These are phyloP conservation scores for Pneumocystis wakefieldiae DNA, from an alignment of 1,139 yeast species.

Conservation along the genomic window DNA sequence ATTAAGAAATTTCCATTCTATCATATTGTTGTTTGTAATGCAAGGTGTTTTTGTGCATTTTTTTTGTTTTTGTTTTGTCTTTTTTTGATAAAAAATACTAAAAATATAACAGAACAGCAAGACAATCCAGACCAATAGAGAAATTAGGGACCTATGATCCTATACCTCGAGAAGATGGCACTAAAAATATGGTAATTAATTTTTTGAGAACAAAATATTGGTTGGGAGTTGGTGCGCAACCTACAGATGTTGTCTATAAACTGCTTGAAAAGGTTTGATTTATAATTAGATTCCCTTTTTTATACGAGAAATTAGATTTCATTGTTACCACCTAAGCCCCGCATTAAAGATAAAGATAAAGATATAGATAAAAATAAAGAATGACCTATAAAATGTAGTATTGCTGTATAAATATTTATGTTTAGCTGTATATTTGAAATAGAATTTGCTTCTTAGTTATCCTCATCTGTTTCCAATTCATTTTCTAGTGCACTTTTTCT, in stretches of 20 bases:
- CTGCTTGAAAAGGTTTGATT: conserved; percentile 47
- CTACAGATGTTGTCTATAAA: conserved; percentile 66
- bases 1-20: conserved; percentile 75
- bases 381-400: neutral
- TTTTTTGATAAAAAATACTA: neutral
- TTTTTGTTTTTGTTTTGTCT: neutral
- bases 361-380: neutral
- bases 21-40: conserved; percentile 79
- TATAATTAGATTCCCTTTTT: neutral
- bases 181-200: conserved; percentile 73
- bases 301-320: neutral
- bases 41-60: conserved; percentile 24
- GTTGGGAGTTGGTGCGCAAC: conserved; percentile 98
- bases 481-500: conserved; percentile 22
- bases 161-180: conserved; percentile 45
- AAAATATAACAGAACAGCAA: conserved; percentile 33
- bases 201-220: conserved; percentile 89
- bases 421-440: conserved; percentile 4
- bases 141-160: conserved; percentile 93
- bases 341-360: neutral
- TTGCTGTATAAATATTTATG: neutral
- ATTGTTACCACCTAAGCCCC: neutral
- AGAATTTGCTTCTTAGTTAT: conserved; percentile 12
- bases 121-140: conserved; percentile 80
- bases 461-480: conserved; percentile 17